phyloP scores from a whole-genome alignment of 768 basidiomycete genomes.

The Dentipellis fragilis region DNA sequence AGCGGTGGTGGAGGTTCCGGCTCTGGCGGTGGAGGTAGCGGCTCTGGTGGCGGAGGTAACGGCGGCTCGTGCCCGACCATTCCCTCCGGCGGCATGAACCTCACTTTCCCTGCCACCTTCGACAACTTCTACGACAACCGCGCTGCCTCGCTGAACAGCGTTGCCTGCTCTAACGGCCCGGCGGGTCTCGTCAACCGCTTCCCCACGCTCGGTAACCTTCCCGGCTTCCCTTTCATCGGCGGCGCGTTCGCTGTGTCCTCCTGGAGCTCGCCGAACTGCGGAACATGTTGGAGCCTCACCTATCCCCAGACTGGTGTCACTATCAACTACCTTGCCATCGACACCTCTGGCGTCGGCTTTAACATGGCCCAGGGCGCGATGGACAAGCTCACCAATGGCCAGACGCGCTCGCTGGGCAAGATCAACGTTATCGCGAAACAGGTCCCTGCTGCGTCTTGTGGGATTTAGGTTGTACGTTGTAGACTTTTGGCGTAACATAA shows the following conservation, averaged over 20 bases:
- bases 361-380: slow-evolving; percentile 24
- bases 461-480: too few species aligned
- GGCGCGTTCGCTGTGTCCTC: slow-evolving; percentile 40
- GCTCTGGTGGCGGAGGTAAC: not conserved
- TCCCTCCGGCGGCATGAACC: not conserved
- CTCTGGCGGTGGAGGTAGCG: not conserved
- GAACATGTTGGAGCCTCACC: slow-evolving; percentile 50
- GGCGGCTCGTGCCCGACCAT: not conserved
- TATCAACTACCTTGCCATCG: slow-evolving; percentile 43
- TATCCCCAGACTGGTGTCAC: slow-evolving; percentile 29
- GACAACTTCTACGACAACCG: slow-evolving; percentile 42
- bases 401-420: slow-evolving; percentile 16
- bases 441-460: too few species aligned
- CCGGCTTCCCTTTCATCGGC: slow-evolving; percentile 51
- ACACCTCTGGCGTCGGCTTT: slow-evolving; percentile 32
- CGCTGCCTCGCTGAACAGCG: slow-evolving; percentile 26
- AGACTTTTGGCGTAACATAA: too few species aligned
- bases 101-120: slow-evolving; percentile 19
- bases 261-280: slow-evolving; percentile 44
- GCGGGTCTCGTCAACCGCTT: slow-evolving; percentile 40
- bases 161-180: slow-evolving; percentile 42
- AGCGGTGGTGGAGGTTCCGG: not conserved
- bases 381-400: slow-evolving; percentile 19
- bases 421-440: slow-evolving; percentile 6
- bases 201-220: slow-evolving; percentile 40